These are phyloP conservation scores for Pulveroboletus sp. DNA, from an alignment of 1,284 basidiomycete species.

Conservation along the genomic window DNA sequence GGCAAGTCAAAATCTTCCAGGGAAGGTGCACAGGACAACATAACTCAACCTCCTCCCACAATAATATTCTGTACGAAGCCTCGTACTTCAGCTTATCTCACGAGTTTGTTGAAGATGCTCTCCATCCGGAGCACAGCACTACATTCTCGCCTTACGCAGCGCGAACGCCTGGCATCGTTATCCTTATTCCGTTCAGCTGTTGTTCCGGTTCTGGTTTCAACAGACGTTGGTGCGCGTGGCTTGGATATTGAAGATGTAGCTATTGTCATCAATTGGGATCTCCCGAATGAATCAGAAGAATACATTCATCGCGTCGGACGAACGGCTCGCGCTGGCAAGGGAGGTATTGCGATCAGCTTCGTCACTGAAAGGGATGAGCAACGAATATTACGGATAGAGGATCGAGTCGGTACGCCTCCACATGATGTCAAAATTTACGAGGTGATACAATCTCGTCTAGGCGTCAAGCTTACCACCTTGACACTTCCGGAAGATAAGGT, in stretches of 20 bases:
- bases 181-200: conserved; percentile 86
- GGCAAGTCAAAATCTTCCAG: conserved; percentile 38
- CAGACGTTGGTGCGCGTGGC: conserved; percentile 93
- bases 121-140: conserved; percentile 85
- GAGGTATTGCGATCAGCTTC: conserved; percentile 90
- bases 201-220: conserved; percentile 90
- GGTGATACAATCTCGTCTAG: conserved; percentile 41
- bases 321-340: conserved; percentile 91
- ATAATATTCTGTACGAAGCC: conserved; percentile 94
- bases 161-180: conserved; percentile 82
- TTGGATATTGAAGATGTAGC: conserved; percentile 95
- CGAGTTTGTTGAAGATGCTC: conserved; percentile 76
- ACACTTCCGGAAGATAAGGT: conserved; percentile 80
- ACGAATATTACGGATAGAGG: conserved; percentile 81
- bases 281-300: conserved; percentile 77
- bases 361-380: conserved; percentile 94
- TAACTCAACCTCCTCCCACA: conserved; percentile 79
- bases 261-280: conserved; percentile 96
- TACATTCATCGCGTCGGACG: conserved; percentile 84
- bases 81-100: conserved; percentile 88
- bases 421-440: background rate
- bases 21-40: conserved; percentile 48
- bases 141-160: conserved; percentile 92
- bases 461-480: conserved; percentile 75
- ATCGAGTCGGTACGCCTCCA: conserved; percentile 72